Evolutionary conservation across 371 early-diverging fungal species (phyloP), one percentile per base, ranked within the genome.

Genomic region (Mortierella polycephala): DNA sequence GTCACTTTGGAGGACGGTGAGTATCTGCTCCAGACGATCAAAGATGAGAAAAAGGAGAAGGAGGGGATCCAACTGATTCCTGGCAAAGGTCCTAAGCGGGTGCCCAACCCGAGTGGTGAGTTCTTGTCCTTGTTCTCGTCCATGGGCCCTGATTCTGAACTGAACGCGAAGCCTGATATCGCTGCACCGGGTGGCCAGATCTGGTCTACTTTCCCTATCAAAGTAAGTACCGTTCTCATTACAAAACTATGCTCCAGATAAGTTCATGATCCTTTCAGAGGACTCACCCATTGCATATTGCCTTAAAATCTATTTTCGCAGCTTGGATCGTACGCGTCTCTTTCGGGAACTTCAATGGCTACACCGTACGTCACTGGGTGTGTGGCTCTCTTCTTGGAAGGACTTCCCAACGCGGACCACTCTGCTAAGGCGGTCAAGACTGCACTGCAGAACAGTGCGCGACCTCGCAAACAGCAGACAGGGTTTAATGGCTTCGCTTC

Each of bases 161-260:
- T 94, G 39, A 87, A 92, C 37, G 65, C 90, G 55, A 91, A 92
- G 67, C 94, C 93, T 0, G 93, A 92, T 50, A 71, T 93, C 7
- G 85, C 88, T 41, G 92, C 92, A 4, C 93, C 93, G 5, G 93
- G 93, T 23, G 92, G 91, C 10, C 83, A 88, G 56, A 92, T 94
- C 41, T 93, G 88, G 76, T 92, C 93, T 16, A 93, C 92, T 45
- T 91, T 83, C 59, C 89, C 88, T 1, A 56, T 84, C 39, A 76
- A 68, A 66, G 75, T 74, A 65, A 65, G n/a, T 30, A 30, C 30
- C 30, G 30, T 4, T 30, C 30, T 30, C 30, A 30, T 30, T 30
- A 30, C 30, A 30, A 30, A 30, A 4, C 4, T 30, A 30, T 30
- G 30, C 4, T 30, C 30, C 30, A 30, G 30, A 12, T 14, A 41